A percentile compares a stretch with the other conserved stretches of the same genome.
phyloP scores from a whole-genome alignment of 192 early-diverging fungal species.

The Chytriomyces sp. region DNA sequence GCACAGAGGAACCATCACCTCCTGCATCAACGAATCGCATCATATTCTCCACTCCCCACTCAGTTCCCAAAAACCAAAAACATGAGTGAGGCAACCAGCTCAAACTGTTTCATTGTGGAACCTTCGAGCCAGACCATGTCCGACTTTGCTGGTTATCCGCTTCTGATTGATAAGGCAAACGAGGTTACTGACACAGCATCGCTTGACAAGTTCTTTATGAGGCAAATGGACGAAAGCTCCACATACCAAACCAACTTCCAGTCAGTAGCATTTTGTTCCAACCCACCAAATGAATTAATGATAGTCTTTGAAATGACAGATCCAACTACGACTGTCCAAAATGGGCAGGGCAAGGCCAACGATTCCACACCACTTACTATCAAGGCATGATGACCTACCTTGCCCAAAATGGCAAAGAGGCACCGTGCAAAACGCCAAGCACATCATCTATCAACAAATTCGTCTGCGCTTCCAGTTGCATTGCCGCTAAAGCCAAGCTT shows the following conservation, averaged over 20 bases:
- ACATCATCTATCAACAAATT: not conserved
- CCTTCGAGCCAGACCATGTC: not conserved
- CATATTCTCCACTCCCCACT: not conserved
- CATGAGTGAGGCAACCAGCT: conserved; percentile 1
- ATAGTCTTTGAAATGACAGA: not conserved
- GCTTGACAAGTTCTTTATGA: not conserved
- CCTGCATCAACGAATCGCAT: not conserved
- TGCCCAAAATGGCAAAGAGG: not conserved
- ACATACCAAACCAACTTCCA: not conserved
- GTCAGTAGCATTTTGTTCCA: not conserved
- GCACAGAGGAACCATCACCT: not conserved
- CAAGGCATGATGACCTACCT: conserved; percentile 17
- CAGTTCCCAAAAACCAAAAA: not conserved
- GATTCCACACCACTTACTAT: conserved; percentile 21
- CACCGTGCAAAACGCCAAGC: not conserved
- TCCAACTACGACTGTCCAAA: too few species aligned
- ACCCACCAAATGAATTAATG: not conserved
- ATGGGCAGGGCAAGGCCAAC: not conserved
- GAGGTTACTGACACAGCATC: conserved; percentile 15
- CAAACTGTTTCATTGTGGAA: conserved; percentile 14
- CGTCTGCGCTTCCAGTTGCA: conserved; percentile 3
- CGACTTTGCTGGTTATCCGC: conserved; percentile 11
- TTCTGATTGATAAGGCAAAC: not conserved
- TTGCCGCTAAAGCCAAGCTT: not conserved
- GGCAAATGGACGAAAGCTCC: conserved; percentile 2